These are phyloP conservation scores for Ogataea philodendri DNA, from an alignment of 805 yeast genomes.

Conservation along the genomic window DNA sequence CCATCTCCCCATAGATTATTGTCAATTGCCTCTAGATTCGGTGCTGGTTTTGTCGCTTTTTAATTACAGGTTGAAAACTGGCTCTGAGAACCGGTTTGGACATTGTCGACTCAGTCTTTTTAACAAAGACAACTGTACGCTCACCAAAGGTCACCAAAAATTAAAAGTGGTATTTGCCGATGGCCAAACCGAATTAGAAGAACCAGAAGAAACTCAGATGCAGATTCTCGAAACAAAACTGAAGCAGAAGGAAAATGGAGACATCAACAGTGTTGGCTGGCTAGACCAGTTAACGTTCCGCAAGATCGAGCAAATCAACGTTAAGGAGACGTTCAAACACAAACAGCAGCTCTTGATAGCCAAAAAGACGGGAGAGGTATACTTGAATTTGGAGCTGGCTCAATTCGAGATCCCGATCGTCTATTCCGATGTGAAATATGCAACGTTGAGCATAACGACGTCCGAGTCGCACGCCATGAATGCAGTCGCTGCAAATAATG, in stretches of 20 bases:
- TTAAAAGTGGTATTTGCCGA: conserved; percentile 35
- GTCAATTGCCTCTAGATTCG: conserved; percentile 66
- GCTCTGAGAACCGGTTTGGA: conserved; percentile 53
- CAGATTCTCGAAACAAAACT: conserved; percentile 52
- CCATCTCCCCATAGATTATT: conserved; percentile 65
- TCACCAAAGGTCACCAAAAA: conserved; percentile 72
- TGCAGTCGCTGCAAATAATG: conserved; percentile 20
- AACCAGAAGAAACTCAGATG: conserved; percentile 34
- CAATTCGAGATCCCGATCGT: conserved; percentile 73
- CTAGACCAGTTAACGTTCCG: conserved; percentile 65
- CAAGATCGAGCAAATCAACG: conserved; percentile 43
- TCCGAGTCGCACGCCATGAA: conserved; percentile 24
- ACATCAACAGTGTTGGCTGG: conserved; percentile 64
- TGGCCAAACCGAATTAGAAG: conserved; percentile 8
- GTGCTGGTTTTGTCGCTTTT: conserved; percentile 60
- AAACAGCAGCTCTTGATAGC: conserved; percentile 14
- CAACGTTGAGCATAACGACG: conserved; percentile 29
- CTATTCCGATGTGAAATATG: conserved; percentile 55
- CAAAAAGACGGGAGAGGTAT: conserved; percentile 18
- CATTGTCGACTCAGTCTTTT: conserved; percentile 59
- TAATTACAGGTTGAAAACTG: conserved; percentile 58
- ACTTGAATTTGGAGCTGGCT: conserved; percentile 48
- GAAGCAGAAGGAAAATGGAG: conserved; percentile 67
- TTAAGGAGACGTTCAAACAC: conserved; percentile 12
- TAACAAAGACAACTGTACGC: conserved; percentile 44